Evolutionary conservation across 352 stramenopile species (phyloP), one percentile per base, ranked within the genome.

Genomic region (Phytophthora tubulina): DNA sequence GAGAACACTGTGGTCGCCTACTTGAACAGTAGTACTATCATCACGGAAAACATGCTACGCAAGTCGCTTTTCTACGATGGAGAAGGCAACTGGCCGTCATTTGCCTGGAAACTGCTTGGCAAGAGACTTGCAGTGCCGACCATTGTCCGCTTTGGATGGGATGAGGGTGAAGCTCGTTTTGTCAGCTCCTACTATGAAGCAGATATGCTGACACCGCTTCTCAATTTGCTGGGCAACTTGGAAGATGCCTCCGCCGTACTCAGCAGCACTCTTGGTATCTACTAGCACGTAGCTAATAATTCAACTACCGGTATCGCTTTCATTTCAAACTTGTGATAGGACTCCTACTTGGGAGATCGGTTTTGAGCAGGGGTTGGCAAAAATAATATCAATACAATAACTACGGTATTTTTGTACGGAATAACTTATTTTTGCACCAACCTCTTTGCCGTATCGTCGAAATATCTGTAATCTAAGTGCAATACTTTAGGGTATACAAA

Each of bases 21-120:
- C 17, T 27, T 46, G 50, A 45, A 44, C n/a, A 45, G n/a, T 32
- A 8, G 6, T 6, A 31, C 9, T 7, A 57, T 6, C n/a, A 30
- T 57, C 50, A 57, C 50, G 11, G 33, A 14, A 8, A 42, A 42
- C 1, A 57, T 57, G 50, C n/a, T 57, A 14, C 50, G 31, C 3
- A 42, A 46, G 4, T 30, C 15, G 7, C 14, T 57, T 4, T 15
- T 15, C 50, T 11, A 32, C 35, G 21, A 27, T 27, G 33, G 21
- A 7, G 50, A 45, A 31, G 13, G 14, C 32, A 45, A 21, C 7
- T 44, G 33, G 33, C 30, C 27, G 27, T 33, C 3, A 9, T 17
- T 38, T 36, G 46, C 46, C 9, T 32, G 27, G 46, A 53, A 53
- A n/a, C 46, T 53, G n/a, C 30, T 39, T 5, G 48, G 48, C 2